Base-by-base conservation (phyloP, 305 asterid genomes). In the Solanum hybrid region DNA sequence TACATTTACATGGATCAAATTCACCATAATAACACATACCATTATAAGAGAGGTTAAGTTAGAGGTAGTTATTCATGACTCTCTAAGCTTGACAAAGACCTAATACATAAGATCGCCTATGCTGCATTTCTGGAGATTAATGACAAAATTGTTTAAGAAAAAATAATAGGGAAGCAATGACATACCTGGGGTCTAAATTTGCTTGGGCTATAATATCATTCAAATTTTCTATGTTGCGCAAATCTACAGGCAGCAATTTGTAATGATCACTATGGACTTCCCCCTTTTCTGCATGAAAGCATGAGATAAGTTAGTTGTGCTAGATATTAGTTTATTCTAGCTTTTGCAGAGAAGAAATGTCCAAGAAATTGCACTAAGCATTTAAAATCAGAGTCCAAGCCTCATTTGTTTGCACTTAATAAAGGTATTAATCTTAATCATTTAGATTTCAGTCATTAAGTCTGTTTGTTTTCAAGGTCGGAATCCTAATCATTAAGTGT, bases 241-340 rank as follows among this genome's bases (percentile, higher is more conserved):
- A 91, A 91, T 98, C 99, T 89, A 96, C 94, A 32, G 99, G 98
- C 85, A 98, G 96, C 90, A 98, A 96, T 93, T 97, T 98, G 98
- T 97, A 98, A 91, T 94, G 96, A 82, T 94, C 93, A 87, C 98
- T 93, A 91, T 93, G 92, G 87, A 98, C 98, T 94, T 98, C 98
- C 88, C 99, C 99, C 90, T 94, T 96, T 91, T 98, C 99, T 98
- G 95, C 92, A 93, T 36, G 88, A 93, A 93, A 90, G 91, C 89
- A 93, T 65, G 79, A 51, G 70, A 86, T 86, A 76, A 79, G 90
- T 79, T 79, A 73, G 87, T 73, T 29, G 90, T 41, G 39, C 88
- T 41, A 82, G 15, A 39, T 39, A 41, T 79, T 38, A 80, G 86
- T 24, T 11, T 24, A 13, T 24, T 80, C 86, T 80, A 80, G 86